These are phyloP conservation scores for Smallanthus sonchifolius DNA, from an alignment of 129 eudicot genomes.

Conservation along the genomic window DNA sequence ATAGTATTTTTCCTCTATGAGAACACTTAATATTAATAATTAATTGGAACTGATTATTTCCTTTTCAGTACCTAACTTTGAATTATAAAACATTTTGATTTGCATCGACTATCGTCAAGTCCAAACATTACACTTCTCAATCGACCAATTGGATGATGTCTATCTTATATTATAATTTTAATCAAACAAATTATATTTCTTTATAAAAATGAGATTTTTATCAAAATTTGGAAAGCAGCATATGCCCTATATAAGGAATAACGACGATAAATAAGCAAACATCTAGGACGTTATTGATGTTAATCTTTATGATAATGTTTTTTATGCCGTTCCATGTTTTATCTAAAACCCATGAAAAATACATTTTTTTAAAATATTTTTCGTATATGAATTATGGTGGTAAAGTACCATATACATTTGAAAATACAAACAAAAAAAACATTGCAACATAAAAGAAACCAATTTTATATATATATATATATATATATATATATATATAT, in stretches of 20 bases:
- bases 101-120: background rate
- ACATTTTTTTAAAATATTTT: no score
- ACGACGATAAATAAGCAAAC: background rate
- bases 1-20: no score
- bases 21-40: no score
- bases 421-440: no score
- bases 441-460: no score
- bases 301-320: background rate
- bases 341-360: no score
- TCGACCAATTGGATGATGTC: slow-evolving; percentile 1
- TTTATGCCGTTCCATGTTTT: no score
- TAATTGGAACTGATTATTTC: background rate
- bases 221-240: background rate
- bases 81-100: background rate
- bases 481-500: no score
- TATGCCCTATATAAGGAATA: background rate
- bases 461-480: no score
- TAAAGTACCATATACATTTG: no score
- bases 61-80: background rate
- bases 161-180: background rate
- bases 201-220: background rate
- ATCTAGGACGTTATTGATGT: background rate
- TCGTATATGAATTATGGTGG: no score
- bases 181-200: background rate
- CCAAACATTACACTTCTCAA: background rate